Conservation (phyloP, 768 basidiomycete species). For the Calocybe indica region DNA sequence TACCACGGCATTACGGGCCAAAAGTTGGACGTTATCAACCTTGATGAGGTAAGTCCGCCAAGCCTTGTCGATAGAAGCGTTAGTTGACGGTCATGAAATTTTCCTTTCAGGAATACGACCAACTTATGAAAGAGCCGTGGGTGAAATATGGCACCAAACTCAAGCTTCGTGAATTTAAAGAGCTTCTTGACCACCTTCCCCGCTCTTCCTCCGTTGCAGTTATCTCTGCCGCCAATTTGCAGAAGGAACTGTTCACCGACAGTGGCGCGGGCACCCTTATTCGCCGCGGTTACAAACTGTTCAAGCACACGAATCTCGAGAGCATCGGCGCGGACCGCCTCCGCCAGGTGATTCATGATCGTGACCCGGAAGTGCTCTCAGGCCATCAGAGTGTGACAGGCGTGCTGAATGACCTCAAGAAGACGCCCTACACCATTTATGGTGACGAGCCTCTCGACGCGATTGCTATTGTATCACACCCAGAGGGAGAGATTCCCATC, state of each 20-base stretch:
- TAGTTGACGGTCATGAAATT: not conserved
- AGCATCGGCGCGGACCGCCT: slow-evolving; percentile 89
- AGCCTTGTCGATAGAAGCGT: not conserved
- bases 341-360: slow-evolving; percentile 91
- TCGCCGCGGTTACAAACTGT: slow-evolving; percentile 95
- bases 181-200: slow-evolving; percentile 95
- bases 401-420: slow-evolving; percentile 75
- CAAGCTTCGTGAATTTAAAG: slow-evolving; percentile 98
- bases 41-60: slow-evolving; percentile 74
- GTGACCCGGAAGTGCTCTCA: slow-evolving; percentile 84
- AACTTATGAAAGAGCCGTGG: slow-evolving; percentile 97
- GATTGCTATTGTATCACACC: slow-evolving; percentile 90
- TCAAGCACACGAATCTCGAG: slow-evolving; percentile 80
- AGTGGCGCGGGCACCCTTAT: slow-evolving; percentile 97
- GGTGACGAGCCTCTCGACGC: slow-evolving; percentile 98
- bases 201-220: slow-evolving; percentile 98
- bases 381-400: slow-evolving; percentile 85
- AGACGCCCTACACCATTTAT: slow-evolving; percentile 87
- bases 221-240: slow-evolving; percentile 87
- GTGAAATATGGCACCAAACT: slow-evolving; percentile 99
- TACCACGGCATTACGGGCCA: slow-evolving; percentile 97
- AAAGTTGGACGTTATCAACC: slow-evolving; percentile 93
- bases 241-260: slow-evolving; percentile 98
- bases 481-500: slow-evolving; percentile 82
- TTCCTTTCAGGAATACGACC: slow-evolving; percentile 76